These are phyloP conservation scores for Alternaria solani DNA, from an alignment of 2,329 filamentous ascomycete genomes.

Conservation along the genomic window DNA sequence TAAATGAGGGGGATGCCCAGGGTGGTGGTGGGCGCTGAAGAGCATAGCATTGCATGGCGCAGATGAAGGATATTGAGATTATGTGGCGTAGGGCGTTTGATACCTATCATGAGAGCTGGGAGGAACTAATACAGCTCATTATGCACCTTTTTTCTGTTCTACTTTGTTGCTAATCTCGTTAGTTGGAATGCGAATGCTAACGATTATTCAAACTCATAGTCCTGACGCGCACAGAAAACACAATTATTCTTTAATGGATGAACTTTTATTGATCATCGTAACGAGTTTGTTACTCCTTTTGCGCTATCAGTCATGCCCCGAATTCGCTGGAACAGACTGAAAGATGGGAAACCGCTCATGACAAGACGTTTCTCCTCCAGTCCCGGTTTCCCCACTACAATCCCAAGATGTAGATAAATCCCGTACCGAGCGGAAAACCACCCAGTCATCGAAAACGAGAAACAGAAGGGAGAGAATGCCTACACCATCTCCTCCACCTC, in stretches of 20 bases:
- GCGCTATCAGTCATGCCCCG: too few relatives aligned
- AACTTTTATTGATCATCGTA: neutral
- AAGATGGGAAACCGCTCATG: too few relatives aligned
- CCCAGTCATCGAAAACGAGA: neutral
- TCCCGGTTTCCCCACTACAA: too few relatives aligned
- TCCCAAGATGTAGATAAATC: too few relatives aligned
- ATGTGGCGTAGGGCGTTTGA: constrained; percentile 32
- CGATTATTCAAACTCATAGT: too few relatives aligned
- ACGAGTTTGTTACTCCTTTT: neutral
- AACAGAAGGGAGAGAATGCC: neutral
- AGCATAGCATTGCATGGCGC: constrained; percentile 37
- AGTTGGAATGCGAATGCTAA: neutral
- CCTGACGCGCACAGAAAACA: too few relatives aligned
- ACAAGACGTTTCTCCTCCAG: too few relatives aligned
- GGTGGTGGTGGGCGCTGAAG: neutral
- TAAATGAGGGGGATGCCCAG: constrained; percentile 30
- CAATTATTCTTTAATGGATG: neutral
- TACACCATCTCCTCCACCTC: neutral
- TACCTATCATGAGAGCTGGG: constrained; percentile 12
- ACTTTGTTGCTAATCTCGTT: neutral
- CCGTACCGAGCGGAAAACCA: too few relatives aligned
- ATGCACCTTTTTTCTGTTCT: neutral
- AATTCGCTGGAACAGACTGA: too few relatives aligned
- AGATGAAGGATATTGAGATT: constrained; percentile 15
- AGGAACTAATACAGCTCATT: neutral